These are phyloP conservation scores for Jimgerdemannia flammicorona DNA, from an alignment of 192 early-diverging fungal genomes.

Conservation along the genomic window DNA sequence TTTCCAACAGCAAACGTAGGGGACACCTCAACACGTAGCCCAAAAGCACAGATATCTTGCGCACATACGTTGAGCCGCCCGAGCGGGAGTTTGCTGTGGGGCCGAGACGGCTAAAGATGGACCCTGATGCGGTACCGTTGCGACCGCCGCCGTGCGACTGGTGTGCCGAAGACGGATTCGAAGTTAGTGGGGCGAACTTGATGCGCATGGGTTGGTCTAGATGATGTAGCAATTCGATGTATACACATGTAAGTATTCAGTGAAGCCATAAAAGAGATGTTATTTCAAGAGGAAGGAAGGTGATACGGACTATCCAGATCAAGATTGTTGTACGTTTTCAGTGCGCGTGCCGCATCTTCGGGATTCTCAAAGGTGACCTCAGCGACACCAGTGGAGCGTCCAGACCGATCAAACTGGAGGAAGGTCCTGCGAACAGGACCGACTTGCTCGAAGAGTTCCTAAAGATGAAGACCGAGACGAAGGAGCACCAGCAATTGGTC, in stretches of 20 bases:
- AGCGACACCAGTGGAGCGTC: constrained; percentile 49
- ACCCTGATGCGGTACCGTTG: not conserved
- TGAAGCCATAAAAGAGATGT: not conserved
- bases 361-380: constrained; percentile 36
- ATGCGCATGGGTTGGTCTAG: constrained; percentile 22
- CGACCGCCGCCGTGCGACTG: not conserved
- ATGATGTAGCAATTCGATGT: not conserved
- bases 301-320: constrained; percentile 42
- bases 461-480: not conserved
- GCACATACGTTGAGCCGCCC: not conserved
- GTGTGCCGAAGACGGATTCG: not conserved
- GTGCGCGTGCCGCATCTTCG: constrained; percentile 37
- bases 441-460: constrained; percentile 49
- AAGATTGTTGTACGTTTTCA: constrained; percentile 46
- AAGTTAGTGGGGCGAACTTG: not conserved
- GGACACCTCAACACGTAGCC: too few species aligned
- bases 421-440: constrained; percentile 38
- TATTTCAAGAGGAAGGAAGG: not conserved
- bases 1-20: not conserved
- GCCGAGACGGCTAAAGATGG: not conserved
- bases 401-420: constrained; percentile 46
- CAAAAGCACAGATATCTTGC: not conserved
- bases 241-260: not conserved
- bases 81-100: not conserved
- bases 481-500: too few species aligned